A percentile compares a stretch with the other conserved stretches of the same genome.
These are phyloP conservation scores for Acidomyces sp. DNA, from an alignment of 495 filamentous ascomycete species.

Conservation along the genomic window DNA sequence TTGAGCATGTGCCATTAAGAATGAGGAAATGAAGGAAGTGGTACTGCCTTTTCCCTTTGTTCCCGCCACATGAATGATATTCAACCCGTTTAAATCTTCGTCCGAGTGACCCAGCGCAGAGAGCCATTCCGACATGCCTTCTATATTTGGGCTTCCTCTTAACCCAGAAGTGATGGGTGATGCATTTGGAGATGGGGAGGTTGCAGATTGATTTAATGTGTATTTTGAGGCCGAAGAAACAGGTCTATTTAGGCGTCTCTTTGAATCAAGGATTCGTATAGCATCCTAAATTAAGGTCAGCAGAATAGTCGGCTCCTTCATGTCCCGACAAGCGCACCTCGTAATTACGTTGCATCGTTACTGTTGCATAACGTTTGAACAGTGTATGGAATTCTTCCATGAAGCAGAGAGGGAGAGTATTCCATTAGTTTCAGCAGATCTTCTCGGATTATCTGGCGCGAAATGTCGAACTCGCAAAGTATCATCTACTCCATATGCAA, in stretches of 20 bases:
- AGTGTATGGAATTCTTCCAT: no score
- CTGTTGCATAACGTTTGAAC: no score
- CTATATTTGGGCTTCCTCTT: slow-evolving; percentile 15
- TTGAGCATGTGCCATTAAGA: slow-evolving; percentile 26
- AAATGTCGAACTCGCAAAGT: no score
- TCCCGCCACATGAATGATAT: slow-evolving; percentile 37
- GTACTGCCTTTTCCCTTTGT: slow-evolving; percentile 44
- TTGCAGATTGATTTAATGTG: background rate
- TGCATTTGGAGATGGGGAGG: background rate
- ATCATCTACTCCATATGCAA: no score
- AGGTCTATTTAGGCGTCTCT: background rate
- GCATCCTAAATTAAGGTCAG: background rate
- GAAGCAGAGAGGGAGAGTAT: no score
- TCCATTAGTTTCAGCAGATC: no score
- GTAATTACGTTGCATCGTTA: background rate
- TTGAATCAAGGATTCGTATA: background rate
- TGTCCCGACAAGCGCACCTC: background rate
- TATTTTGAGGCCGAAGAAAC: background rate
- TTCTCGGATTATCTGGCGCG: no score
- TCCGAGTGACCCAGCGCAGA: slow-evolving; percentile 12
- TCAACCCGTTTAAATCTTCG: slow-evolving; percentile 18
- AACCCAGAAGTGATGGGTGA: background rate
- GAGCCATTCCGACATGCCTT: slow-evolving; percentile 19
- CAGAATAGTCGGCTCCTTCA: background rate
- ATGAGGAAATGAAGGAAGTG: slow-evolving; percentile 34